Evolutionary conservation across 1,284 basidiomycete genomes (phyloP).

Genomic region (Leccinum olivaceoglutinosum): DNA sequence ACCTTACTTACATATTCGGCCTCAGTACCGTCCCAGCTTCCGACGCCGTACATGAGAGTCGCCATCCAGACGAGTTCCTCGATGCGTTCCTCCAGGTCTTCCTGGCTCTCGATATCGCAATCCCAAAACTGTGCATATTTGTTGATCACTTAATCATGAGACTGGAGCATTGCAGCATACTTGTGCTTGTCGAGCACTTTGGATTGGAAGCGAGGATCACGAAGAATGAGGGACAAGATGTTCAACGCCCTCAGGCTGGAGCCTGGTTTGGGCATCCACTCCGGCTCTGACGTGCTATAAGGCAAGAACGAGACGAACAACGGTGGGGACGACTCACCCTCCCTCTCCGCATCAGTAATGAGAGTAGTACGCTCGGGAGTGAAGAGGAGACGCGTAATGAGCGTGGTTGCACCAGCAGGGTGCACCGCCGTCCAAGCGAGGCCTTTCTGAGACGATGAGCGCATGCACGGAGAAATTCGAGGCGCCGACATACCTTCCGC

Average conservation of each 20-base stretch:
- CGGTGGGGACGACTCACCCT: conserved; percentile 9
- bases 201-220: conserved; percentile 29
- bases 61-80: conserved; percentile 30
- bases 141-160: conserved; percentile 28
- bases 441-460: conserved; percentile 25
- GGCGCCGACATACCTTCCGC: conserved; percentile 46
- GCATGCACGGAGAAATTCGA: not conserved
- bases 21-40: conserved; percentile 28
- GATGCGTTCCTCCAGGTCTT: conserved; percentile 24
- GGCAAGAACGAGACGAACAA: not conserved
- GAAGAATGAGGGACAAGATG: conserved; percentile 34
- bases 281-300: not conserved
- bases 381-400: conserved; percentile 28
- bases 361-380: conserved; percentile 24
- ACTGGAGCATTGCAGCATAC: conserved; percentile 27
- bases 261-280: conserved; percentile 22
- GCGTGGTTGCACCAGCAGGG: conserved; percentile 25
- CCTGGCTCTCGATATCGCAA: conserved; percentile 22
- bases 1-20: conserved; percentile 14
- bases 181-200: conserved; percentile 27
- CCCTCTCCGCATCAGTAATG: conserved; percentile 22
- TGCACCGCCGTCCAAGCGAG: conserved; percentile 43
- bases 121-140: conserved; percentile 30
- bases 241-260: conserved; percentile 32
- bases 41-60: conserved; percentile 30